Evolutionary conservation across 495 filamentous ascomycete genomes (phyloP).

Genomic region (Hamigera avellanea): DNA sequence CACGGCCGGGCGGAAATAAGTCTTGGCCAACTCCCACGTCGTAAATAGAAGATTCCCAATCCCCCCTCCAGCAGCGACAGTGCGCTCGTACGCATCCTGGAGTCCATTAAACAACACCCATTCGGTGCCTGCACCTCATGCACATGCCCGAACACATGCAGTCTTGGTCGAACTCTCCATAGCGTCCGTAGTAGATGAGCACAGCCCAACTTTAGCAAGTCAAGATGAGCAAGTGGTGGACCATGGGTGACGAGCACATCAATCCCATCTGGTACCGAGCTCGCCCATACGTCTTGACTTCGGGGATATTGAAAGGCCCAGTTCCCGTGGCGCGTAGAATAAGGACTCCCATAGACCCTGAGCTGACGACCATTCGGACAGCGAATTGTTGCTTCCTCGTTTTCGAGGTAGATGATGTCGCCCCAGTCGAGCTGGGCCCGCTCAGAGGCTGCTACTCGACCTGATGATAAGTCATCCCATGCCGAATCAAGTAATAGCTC

Average conservation of each 20-base stretch:
- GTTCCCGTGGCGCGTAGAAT: slow-evolving; percentile 37
- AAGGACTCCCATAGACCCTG: slow-evolving; percentile 42
- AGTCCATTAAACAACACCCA: slow-evolving; percentile 50
- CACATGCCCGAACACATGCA: slow-evolving; percentile 76
- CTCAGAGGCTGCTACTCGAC: too few species aligned
- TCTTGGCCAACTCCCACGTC: slow-evolving; percentile 14
- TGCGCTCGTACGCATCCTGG: slow-evolving; percentile 47
- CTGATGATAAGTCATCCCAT: too few species aligned
- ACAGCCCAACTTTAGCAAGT: slow-evolving; percentile 26
- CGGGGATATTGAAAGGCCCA: slow-evolving; percentile 35
- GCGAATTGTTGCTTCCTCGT: too few species aligned
- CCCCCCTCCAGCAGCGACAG: too few species aligned
- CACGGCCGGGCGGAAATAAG: neutral
- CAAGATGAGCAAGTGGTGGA: slow-evolving; percentile 45
- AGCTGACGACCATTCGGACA: too few species aligned
- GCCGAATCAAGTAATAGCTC: slow-evolving; percentile 52
- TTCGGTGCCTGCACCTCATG: slow-evolving; percentile 43
- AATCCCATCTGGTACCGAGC: slow-evolving; percentile 42
- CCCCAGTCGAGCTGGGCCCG: slow-evolving; percentile 30
- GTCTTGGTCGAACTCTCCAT: slow-evolving; percentile 30
- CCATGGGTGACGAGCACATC: slow-evolving; percentile 68
- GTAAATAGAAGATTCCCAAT: slow-evolving; percentile 20
- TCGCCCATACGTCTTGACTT: slow-evolving; percentile 11
- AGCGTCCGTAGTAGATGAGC: slow-evolving; percentile 46
- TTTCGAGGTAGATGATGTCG: slow-evolving; percentile 37